A percentile compares a stretch with the other conserved stretches of the same genome.
phyloP scores from a whole-genome alignment of 305 asterid species.

The Ilex paraguariensis region DNA sequence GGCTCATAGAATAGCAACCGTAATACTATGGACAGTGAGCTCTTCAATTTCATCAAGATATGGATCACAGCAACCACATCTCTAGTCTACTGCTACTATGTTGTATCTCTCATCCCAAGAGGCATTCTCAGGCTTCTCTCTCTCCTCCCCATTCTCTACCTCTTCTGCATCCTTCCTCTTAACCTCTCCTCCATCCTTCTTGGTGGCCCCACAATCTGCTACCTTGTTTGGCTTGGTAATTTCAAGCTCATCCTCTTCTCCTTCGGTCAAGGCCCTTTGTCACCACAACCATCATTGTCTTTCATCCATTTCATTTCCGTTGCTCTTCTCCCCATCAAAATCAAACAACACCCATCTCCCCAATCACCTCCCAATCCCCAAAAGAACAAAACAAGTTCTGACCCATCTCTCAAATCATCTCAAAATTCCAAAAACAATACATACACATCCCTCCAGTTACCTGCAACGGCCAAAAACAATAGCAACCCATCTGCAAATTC shows the following conservation, averaged over 20 bases:
- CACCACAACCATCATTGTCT: constrained; percentile 27
- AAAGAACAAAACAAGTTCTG: neutral
- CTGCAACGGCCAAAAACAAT: neutral
- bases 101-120: constrained; percentile 29
- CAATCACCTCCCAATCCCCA: constrained; percentile 34
- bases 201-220: constrained; percentile 35
- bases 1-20: too few relatives aligned
- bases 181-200: constrained; percentile 36
- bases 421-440: neutral
- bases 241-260: constrained; percentile 65
- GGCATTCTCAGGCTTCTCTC: constrained; percentile 45
- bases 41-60: constrained; percentile 30
- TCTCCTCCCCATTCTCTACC: constrained; percentile 50
- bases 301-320: constrained; percentile 37
- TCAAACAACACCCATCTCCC: constrained; percentile 19
- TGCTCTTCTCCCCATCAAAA: constrained; percentile 54
- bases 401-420: neutral
- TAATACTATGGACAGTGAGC: constrained; percentile 31
- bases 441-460: neutral
- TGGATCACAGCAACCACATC: constrained; percentile 40
- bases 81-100: constrained; percentile 37
- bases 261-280: constrained; percentile 41
- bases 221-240: constrained; percentile 64
- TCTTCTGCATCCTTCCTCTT: constrained; percentile 56
- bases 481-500: neutral